Evolutionary conservation across 2,329 filamentous ascomycete genomes (phyloP), one percentile per base, ranked within the genome.

Genomic region (Lecanoromycetidae sp.): DNA sequence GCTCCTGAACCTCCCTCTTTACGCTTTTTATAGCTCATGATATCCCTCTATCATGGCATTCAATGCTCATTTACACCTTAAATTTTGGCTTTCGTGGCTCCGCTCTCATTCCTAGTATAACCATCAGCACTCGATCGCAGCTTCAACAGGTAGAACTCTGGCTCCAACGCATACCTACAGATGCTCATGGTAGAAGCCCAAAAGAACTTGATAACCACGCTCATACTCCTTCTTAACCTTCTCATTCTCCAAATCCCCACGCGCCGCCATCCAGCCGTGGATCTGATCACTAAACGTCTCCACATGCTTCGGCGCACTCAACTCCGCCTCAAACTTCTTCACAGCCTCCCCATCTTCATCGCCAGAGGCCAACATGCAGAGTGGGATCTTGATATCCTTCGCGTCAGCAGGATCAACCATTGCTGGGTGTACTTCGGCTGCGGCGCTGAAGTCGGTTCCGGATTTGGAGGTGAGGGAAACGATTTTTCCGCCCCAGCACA

Each of bases 361-460:
- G 52, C 65, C 64, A 25, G 63, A 67, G 0, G 71, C 71, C 37
- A 75, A 63, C 66, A 75, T 70, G 37, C 66, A 66, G 54, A 67
- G 66, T 1, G 72, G 72, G 29, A 75, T 71, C 2, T 64, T 67
- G 42, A 74, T 61, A 6, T 65, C 66, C 15, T 66, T 62, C 1
- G 71, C 72, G 53, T 75, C 72, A 37, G 67, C 65, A 15, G 64
- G 66, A 42, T 73, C 71, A 6, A 75, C 68, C 71, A 75, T 74
- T 30, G 71, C 72, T 9, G 72, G 72, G 54, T 75, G 72, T 50
- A 62, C 66, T 5, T 67, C 62, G 1, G 69, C 72, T 6, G 67
- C 70, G 15, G 64, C 71, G 57, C 71, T 71, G 63, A 72, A 75
- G 9, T 57, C 60, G 3, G 69, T 71, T 49, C 63, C 65, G 49